Evolutionary conservation across 1,284 basidiomycete genomes (phyloP), one percentile per base, ranked within the genome.

Genomic region (Cryptococcus hybrid): DNA sequence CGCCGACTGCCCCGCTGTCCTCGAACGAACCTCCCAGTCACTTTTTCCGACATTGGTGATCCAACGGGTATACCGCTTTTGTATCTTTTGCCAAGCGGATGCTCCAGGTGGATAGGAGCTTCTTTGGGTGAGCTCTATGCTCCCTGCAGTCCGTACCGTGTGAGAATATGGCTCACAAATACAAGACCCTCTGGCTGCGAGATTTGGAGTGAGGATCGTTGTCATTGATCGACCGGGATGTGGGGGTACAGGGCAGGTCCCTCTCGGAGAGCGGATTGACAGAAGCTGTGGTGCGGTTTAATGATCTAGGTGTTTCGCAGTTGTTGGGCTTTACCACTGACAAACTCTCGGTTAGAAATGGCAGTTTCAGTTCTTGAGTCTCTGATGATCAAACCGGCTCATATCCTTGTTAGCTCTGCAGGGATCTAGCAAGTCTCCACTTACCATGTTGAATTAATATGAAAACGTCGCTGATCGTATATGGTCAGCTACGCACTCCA

Each of bases 141-240:
- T 7, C 13, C 42, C 18, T 18, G 44, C 34, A 36, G 34, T 3
- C 30, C 30, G 30, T 30, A 30, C 30, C 30, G 30, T 30, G 15
- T 46, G 45, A 9, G 44, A 39, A 30, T 35, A 37, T 8, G 38
- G 13, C 36, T n/a, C 6, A 52, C 18, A 24, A 12, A 24, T 48
- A 35, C 15, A 24, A 77, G 75, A 77, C 56, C 75, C 75, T 0
- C 57, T 75, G 7, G 66, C 69, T 1, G 61, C 55, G 8, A 55
- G 59, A 7, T 73, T 72, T 58, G 65, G 69, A 7, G 57, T 77
- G 9, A 57, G 75, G 11, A 53, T 76, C n/a, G 70, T 77, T 38
- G 65, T 68, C 1, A 64, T 77, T 5, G 75, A 77, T 57, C 58
- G 74, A 24, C 75, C 75, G 0, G 75, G 75, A 6, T 62, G 66